Evolutionary conservation across 495 filamentous ascomycete genomes (phyloP), one percentile per base, ranked within the genome.

Genomic region (Glarea lozoyensis): DNA sequence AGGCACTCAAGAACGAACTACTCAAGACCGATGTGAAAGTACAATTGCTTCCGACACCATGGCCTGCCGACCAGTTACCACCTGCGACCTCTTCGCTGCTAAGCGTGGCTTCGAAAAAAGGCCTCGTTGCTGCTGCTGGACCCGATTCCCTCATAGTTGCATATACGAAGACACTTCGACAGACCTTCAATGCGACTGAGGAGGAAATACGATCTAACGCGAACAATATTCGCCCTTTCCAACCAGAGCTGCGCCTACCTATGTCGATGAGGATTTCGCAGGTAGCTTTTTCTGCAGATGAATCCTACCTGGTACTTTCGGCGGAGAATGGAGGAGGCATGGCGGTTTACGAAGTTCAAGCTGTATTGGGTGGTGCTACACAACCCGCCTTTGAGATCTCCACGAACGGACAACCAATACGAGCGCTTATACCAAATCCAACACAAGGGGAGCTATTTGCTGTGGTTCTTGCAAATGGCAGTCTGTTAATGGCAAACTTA

Each of bases 221-320:
- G 16, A 75, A 71, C 50, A 78, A 85, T 49, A 66, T 78, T 29
- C 82, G 82, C 48, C 56, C 73, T 1, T 96, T 93, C 55, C 70
- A 75, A 33, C 83, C 92, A 19, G 76, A 86, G 48, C 65, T 83
- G 17, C 84, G 70, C 27, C 67, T 97, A 10, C 66, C 80, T 4
- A 63, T 94, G 36, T 77, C 81, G 5, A 72, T 80, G 49, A 73
- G 84, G 51, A 74, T 94, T 33, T 90, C 87, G 4, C 93, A 99
- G 60, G 70, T 97, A 6, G 83, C 81, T 19, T 99, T 97, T 55
- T 87, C 86, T 0, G 75, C 84, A 35, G 81, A 87, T 51, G 93
- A 95, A 57, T 75, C 75, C 40, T 88, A 81, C 43, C 67, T 99
- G 35, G 75, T 95, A 16, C 64, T 97, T 11, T 84, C 84, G 4